A percentile compares a stretch with the other conserved stretches of the same genome.
Conservation (phyloP, 192 early-diverging fungal species). For the Podila minutissima region DNA sequence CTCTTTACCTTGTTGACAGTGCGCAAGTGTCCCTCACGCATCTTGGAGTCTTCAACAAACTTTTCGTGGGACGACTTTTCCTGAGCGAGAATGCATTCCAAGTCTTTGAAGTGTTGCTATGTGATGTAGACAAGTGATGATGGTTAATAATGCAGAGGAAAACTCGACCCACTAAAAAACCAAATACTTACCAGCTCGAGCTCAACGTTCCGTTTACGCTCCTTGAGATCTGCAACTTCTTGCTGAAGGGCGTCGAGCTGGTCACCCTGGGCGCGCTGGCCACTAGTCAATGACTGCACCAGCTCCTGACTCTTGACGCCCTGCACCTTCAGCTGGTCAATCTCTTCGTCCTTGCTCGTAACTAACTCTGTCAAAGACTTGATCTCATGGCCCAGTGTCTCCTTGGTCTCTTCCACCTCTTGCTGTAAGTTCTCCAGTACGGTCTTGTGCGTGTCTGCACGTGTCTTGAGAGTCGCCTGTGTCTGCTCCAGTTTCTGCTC, state of each 20-base stretch:
- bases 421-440: conserved; percentile 42
- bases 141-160: neutral
- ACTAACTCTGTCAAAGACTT: conserved; percentile 22
- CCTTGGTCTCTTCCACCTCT: conserved; percentile 38
- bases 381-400: conserved; percentile 29
- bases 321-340: conserved; percentile 19
- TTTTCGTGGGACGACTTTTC: conserved; percentile 61
- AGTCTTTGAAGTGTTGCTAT: conserved; percentile 58
- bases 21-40: conserved; percentile 73
- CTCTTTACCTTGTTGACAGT: conserved; percentile 75
- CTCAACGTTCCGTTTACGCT: conserved; percentile 26
- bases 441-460: conserved; percentile 30
- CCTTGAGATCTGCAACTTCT: conserved; percentile 35
- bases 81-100: conserved; percentile 50
- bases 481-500: conserved; percentile 57
- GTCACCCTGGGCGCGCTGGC: conserved; percentile 18
- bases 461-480: conserved; percentile 16
- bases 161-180: neutral
- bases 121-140: neutral
- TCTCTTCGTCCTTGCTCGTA: conserved; percentile 26
- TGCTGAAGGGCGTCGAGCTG: conserved; percentile 32
- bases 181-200: conserved; percentile 22
- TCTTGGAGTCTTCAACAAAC: conserved; percentile 70
- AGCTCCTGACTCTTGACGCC: conserved; percentile 10
- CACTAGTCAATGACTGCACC: conserved; percentile 20